These are phyloP conservation scores for Rosa multiflora DNA, from an alignment of 306 rosid species.

Conservation along the genomic window DNA sequence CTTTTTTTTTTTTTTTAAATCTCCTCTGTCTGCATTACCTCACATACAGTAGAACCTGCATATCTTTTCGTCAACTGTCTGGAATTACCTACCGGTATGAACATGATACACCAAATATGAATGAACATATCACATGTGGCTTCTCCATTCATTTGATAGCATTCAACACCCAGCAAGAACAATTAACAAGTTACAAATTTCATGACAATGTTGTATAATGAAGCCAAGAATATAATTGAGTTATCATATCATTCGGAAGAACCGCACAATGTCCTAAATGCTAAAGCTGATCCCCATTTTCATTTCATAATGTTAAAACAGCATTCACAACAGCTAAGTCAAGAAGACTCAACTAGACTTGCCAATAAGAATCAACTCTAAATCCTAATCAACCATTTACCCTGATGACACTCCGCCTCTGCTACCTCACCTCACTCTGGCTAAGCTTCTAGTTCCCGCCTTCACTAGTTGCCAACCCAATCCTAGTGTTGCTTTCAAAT, in stretches of 20 bases:
- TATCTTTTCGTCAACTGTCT: not conserved
- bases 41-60: not conserved
- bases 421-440: not conserved
- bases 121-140: not conserved
- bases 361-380: constrained; percentile 12
- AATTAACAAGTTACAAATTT: not conserved
- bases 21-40: too few species aligned
- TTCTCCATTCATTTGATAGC: not conserved
- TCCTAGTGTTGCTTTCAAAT: not conserved
- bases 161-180: not conserved
- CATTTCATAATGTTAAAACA: constrained; percentile 6
- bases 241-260: not conserved
- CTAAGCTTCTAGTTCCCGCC: not conserved
- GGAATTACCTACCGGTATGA: not conserved
- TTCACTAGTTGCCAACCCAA: not conserved
- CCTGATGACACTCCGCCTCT: not conserved
- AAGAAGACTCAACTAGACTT: constrained; percentile 11
- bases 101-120: not conserved
- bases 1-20: too few species aligned
- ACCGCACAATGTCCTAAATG: not conserved
- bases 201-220: not conserved
- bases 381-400: constrained; percentile 18
- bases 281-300: constrained; percentile 10
- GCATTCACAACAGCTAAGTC: constrained; percentile 1
- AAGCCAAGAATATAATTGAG: not conserved